phyloP scores from a whole-genome alignment of 306 rosid genomes.

The Medicago arabica region DNA sequence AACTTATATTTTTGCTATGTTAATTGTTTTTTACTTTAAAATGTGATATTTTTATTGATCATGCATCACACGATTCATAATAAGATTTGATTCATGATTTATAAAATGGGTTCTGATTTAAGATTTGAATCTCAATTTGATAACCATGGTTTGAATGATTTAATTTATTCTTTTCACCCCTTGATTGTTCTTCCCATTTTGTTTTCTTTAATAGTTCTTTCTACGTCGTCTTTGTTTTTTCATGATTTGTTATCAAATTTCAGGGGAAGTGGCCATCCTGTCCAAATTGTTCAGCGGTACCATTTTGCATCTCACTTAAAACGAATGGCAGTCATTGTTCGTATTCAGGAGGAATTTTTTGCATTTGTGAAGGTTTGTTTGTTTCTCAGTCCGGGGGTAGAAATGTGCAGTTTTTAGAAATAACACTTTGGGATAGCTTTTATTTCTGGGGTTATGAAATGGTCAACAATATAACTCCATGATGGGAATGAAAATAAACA shows the following conservation, averaged over 20 bases:
- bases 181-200: neutral
- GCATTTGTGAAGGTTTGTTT: conserved; percentile 90
- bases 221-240: conserved; percentile 27
- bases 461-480: conserved; percentile 2
- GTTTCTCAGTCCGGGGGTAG: conserved; percentile 28
- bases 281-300: conserved; percentile 95
- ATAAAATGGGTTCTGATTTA: neutral
- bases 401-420: conserved; percentile 20
- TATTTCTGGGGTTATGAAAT: neutral
- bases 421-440: neutral
- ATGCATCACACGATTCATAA: neutral
- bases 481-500: conserved; percentile 11
- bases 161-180: conserved; percentile 25
- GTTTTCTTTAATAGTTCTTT: neutral
- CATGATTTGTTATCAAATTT: conserved; percentile 32
- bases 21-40: neutral
- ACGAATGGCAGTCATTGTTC: conserved; percentile 97
- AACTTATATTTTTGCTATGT: neutral
- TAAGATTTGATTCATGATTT: neutral
- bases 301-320: conserved; percentile 96
- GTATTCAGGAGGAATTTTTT: conserved; percentile 85
- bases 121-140: neutral
- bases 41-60: neutral
- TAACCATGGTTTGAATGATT: conserved; percentile 21
- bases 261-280: conserved; percentile 89